Evolutionary conservation across 2,329 filamentous ascomycete genomes (phyloP), one percentile per base, ranked within the genome.

Genomic region (Hypoxylon sp.): DNA sequence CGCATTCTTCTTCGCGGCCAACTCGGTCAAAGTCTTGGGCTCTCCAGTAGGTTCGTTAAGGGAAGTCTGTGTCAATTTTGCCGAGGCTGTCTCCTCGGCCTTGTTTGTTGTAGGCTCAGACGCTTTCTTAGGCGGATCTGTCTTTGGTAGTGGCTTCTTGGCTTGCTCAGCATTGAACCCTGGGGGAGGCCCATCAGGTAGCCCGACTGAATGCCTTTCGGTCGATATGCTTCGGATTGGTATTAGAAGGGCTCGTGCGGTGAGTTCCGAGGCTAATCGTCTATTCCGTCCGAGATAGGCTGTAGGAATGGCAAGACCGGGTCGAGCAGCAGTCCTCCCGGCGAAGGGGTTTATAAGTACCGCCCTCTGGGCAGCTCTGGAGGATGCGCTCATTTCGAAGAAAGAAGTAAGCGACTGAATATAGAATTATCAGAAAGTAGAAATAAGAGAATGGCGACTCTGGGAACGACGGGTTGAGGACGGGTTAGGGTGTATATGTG

Each of bases 91-190:
- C 14, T 64, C 65, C 14, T 73, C 75, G 11, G 78, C 66, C n/a
- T 76, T 74, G 70, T 79, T 78, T 13, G 80, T 60, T 63, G 78
- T 79, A 42, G 79, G 73, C 47, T 78, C 70, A 11, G 69, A 70
- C 60, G 71, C 73, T 52, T 81, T 77, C 62, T 81, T 82, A 26
- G 72, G 33, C 39, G 75, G 72, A 31, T 77, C 75, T 61, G 91
- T 88, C 76, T 88, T 88, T 1, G 89, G 82, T 52, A 96, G 83
- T 11, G 94, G 92, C 79, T 94, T 95, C 87, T 94, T 95, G 73
- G 94, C 94, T 83, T 94, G 86, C 77, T 95, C 91, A n/a, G 92
- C 85, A 78, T 96, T 94, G 85, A 97, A 98, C 29, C 94, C 94
- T 13, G 94, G 94, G 63, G 94, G 94, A 48, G 94, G 94, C 53